These are phyloP conservation scores for Suillus placidus DNA, from an alignment of 768 basidiomycete genomes.

Conservation along the genomic window DNA sequence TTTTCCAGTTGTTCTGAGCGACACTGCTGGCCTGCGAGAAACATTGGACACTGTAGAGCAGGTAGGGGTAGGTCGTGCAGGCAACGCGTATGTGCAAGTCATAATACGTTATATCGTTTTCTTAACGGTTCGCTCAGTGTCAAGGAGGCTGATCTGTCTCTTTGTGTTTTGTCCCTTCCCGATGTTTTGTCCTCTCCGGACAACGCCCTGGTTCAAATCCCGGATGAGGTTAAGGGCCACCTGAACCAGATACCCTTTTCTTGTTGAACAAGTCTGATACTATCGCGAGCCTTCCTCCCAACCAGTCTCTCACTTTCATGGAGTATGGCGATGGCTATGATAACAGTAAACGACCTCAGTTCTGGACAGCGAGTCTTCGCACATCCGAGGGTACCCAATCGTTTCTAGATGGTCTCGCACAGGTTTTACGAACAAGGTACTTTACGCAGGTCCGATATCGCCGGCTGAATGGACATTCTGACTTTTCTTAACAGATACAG, in stretches of 20 bases:
- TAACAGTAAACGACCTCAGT: not conserved
- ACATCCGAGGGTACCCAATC: constrained; percentile 56
- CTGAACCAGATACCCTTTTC: constrained; percentile 62
- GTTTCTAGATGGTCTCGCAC: constrained; percentile 64
- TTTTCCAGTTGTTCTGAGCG: constrained; percentile 75
- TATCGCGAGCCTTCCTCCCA: constrained; percentile 16
- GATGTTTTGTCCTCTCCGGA: constrained; percentile 33
- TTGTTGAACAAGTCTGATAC: constrained; percentile 83
- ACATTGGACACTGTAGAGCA: constrained; percentile 67
- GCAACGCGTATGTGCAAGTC: constrained; percentile 54
- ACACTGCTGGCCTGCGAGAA: constrained; percentile 82
- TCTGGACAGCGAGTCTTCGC: constrained; percentile 68
- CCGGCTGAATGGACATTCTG: not conserved
- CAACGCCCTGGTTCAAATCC: constrained; percentile 35
- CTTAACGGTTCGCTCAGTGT: constrained; percentile 47
- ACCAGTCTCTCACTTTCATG: constrained; percentile 2
- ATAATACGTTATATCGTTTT: not conserved
- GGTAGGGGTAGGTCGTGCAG: constrained; percentile 81
- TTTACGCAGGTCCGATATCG: constrained; percentile 12
- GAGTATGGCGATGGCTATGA: not conserved
- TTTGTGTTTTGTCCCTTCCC: constrained; percentile 82
- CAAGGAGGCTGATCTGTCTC: constrained; percentile 62
- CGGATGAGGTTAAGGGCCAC: constrained; percentile 50
- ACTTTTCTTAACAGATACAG: not conserved
- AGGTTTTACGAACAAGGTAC: constrained; percentile 53